These are phyloP conservation scores for Castanea crenata DNA, from an alignment of 306 rosid species.

Conservation along the genomic window DNA sequence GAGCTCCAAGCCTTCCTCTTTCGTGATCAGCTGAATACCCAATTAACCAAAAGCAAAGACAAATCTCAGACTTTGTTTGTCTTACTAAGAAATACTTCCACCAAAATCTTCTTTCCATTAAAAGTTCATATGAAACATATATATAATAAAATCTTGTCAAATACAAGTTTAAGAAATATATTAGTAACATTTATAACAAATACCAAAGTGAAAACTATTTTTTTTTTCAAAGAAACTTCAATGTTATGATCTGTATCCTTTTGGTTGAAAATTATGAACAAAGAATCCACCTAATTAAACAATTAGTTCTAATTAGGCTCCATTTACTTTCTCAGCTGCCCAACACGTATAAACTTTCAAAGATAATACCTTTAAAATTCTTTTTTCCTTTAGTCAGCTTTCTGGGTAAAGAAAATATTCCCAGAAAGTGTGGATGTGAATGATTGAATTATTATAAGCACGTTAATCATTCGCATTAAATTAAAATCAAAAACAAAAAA, in stretches of 20 bases:
- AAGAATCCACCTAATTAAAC: not conserved
- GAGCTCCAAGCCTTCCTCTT: constrained; percentile 83
- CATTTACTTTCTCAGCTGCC: constrained; percentile 1
- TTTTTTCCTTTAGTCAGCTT: not conserved
- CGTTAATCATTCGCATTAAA: not conserved
- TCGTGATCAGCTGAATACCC: constrained; percentile 68
- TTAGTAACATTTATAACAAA: not conserved
- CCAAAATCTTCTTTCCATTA: not conserved
- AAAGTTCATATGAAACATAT: not conserved
- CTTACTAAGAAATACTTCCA: constrained; percentile 9
- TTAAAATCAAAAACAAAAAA: not conserved
- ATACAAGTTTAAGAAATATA: not conserved
- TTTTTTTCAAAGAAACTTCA: not conserved
- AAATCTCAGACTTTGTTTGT: constrained; percentile 9
- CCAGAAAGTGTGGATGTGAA: not conserved
- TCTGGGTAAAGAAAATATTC: not conserved
- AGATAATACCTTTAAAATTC: not conserved
- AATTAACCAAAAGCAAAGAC: constrained; percentile 21
- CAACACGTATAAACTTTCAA: not conserved
- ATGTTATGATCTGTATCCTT: constrained; percentile 2
- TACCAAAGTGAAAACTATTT: not conserved
- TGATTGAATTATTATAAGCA: not conserved
- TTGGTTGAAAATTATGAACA: not conserved
- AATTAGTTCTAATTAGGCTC: not conserved
- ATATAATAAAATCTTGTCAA: not conserved